Evolutionary conservation across 208 protist genomes (phyloP), one percentile per base, ranked within the genome.

Genomic region (Trypanosoma melophagium): DNA sequence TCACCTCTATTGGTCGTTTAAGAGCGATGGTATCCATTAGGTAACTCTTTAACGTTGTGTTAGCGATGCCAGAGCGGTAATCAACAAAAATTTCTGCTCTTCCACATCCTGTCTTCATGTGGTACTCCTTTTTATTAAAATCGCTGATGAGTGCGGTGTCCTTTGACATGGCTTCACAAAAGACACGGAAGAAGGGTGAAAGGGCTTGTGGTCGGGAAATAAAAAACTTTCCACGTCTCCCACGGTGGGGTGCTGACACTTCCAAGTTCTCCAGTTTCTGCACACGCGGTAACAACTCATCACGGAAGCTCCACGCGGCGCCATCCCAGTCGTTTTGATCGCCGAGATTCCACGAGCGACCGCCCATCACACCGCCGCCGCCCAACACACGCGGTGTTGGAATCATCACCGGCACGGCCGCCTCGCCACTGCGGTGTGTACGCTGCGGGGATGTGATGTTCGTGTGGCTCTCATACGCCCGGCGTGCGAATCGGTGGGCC

Each of bases 291-390:
- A 92, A 73, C 50, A 94, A 44, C 4, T 89, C 84, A 12, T 89
- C 71, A 47, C 83, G 80, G 52, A 92, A 94, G 74, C 65, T 76
- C 81, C 83, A 94, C 71, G 84, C 78, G 3, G 60, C 59, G 52
- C 61, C 81, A 16, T 70, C 75, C 89, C 89, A 94, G 77, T 92
- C 85, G 0, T 41, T 53, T 55, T 72, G 74, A 47, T 89, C 82
- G 40, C 89, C 89, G 44, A 89, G 66, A 72, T 84, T 86, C 84
- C 85, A 94, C 47, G 81, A 74, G 22, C 84, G 83, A 38, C 79
- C 86, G 31, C 89, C 89, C 89, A 94, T 90, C 3, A 94, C 83
- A 35, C 85, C 83, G 54, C 82, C 78, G 0, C 89, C 89, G 49
- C 89, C 89, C 28, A 94, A 77, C 60, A 94, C 83, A 7, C 72